Evolutionary conservation across 768 basidiomycete species (phyloP).

Genomic region (Collybiopsis luxurians): DNA sequence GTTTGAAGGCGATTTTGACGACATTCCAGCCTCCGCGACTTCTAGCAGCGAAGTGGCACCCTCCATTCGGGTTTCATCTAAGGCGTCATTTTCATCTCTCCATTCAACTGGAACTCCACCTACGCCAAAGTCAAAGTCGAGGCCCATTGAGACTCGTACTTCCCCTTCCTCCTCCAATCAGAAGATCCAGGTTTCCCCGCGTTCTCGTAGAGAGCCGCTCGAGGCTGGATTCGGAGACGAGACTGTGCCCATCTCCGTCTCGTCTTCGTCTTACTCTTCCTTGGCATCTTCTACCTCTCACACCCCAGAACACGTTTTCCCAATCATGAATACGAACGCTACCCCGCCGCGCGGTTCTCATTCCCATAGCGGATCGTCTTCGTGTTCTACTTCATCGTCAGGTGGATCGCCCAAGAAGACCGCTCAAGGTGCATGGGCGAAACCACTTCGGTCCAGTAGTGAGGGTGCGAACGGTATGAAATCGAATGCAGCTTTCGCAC

Average conservation of each 20-base stretch:
- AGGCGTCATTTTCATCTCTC: slow-evolving; percentile 17
- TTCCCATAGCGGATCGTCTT: neutral
- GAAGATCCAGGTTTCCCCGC: slow-evolving; percentile 58
- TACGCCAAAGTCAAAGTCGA: slow-evolving; percentile 13
- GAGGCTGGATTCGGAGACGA: slow-evolving; percentile 42
- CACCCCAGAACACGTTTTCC: neutral
- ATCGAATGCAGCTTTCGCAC: neutral
- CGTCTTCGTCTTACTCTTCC: slow-evolving; percentile 21
- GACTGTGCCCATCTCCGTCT: slow-evolving; percentile 20
- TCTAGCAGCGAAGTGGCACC: neutral
- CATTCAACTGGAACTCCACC: slow-evolving; percentile 16
- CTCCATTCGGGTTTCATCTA: neutral
- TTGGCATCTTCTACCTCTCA: slow-evolving; percentile 18
- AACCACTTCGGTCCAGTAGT: neutral
- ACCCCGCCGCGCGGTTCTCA: neutral
- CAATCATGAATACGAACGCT: neutral
- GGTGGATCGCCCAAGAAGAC: neutral
- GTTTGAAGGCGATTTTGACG: slow-evolving; percentile 56
- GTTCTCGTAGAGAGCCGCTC: slow-evolving; percentile 47
- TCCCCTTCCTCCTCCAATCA: slow-evolving; percentile 36
- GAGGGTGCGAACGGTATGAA: neutral
- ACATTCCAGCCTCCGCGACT: slow-evolving; percentile 17
- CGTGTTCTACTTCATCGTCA: neutral
- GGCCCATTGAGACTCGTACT: slow-evolving; percentile 20
- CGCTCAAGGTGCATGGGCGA: neutral